Evolutionary conservation across 495 filamentous ascomycete genomes (phyloP).

Genomic region (Penicillium pancosmium): DNA sequence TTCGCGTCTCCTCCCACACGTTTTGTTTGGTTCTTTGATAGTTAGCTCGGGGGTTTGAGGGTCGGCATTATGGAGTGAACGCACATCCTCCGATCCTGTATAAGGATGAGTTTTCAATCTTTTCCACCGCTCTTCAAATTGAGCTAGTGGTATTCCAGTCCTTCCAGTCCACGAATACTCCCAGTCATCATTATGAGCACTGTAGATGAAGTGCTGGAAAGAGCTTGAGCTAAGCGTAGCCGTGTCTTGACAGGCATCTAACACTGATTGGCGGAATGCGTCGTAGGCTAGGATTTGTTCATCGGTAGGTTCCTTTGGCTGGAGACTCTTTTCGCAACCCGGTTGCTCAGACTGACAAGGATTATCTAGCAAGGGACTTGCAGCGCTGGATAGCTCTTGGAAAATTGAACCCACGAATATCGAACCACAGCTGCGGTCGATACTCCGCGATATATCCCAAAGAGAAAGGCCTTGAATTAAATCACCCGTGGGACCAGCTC

Average conservation of each 20-base stretch:
- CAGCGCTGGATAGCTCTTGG: neutral
- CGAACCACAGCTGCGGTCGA: neutral
- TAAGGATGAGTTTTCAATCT: neutral
- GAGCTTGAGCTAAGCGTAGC: neutral
- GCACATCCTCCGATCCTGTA: neutral
- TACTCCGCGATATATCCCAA: neutral
- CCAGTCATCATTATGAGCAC: slow-evolving; percentile 11
- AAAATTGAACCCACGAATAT: neutral
- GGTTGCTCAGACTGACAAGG: too few species aligned
- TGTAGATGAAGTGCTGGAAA: slow-evolving; percentile 4
- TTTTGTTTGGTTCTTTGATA: neutral
- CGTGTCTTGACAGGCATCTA: neutral
- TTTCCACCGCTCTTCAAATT: slow-evolving; percentile 6
- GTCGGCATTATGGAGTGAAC: too few species aligned
- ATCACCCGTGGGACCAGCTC: too few species aligned
- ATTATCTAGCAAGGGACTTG: neutral
- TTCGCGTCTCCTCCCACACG: neutral
- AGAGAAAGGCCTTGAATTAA: too few species aligned
- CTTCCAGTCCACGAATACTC: slow-evolving; percentile 10
- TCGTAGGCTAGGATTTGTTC: neutral
- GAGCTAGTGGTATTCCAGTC: slow-evolving; percentile 4
- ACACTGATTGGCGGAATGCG: neutral
- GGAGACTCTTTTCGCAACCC: neutral
- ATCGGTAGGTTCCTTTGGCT: neutral
- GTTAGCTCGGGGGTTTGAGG: neutral